Percentiles rank a stretch among this genome's conserved stretches.
Conservation (phyloP, 345 rosid species). For the Dimocarpus longan region DNA sequence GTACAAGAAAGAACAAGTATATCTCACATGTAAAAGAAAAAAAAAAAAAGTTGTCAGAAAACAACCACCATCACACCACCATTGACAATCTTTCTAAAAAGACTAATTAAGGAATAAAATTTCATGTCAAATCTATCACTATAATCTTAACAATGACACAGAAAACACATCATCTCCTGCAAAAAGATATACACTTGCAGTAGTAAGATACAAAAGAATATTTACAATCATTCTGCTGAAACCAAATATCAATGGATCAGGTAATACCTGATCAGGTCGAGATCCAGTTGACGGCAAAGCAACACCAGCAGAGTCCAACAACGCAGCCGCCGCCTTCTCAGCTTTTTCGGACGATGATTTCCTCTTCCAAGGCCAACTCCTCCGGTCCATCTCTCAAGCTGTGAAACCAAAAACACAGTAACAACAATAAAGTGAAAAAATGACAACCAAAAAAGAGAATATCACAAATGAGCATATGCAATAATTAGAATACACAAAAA, state of each 20-base stretch:
- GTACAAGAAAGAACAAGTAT: not conserved
- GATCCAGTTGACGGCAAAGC: slow-evolving; percentile 35
- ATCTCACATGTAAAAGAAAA: not conserved
- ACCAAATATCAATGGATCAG: not conserved
- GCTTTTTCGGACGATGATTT: slow-evolving; percentile 85
- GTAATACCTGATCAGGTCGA: slow-evolving; percentile 43
- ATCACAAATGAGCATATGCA: not conserved
- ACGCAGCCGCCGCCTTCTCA: slow-evolving; percentile 45
- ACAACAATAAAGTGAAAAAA: slow-evolving; percentile 5
- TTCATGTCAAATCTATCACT: not conserved
- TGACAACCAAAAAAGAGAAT: not conserved
- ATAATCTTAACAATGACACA: not conserved
- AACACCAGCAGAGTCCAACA: slow-evolving; percentile 45
- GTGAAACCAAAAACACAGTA: slow-evolving; percentile 18
- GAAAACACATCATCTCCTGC: not conserved
- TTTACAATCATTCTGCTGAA: not conserved
- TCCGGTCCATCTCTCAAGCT: slow-evolving; percentile 69
- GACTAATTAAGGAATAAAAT: not conserved
- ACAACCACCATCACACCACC: not conserved
- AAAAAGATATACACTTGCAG: not conserved
- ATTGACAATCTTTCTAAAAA: not conserved
- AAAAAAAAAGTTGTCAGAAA: not conserved
- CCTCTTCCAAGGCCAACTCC: slow-evolving; percentile 99
- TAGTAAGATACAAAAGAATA: not conserved
- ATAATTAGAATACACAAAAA: not conserved